These are phyloP conservation scores for Orbilia javanica DNA, from an alignment of 2,329 filamentous ascomycete species.

Conservation along the genomic window DNA sequence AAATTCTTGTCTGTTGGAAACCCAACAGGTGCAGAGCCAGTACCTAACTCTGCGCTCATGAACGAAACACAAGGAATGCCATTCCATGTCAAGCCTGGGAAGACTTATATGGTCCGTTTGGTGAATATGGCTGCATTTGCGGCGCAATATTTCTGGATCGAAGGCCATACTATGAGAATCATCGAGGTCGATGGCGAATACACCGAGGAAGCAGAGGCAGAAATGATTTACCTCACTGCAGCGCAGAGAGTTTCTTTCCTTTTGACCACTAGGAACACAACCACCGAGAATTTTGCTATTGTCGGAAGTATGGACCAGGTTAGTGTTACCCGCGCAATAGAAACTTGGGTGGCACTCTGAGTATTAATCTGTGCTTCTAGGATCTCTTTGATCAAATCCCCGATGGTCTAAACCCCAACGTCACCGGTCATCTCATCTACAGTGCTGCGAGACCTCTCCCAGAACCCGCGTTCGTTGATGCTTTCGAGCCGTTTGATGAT, in stretches of 20 bases:
- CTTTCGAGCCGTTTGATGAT: constrained; percentile 79
- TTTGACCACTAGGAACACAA: constrained; percentile 74
- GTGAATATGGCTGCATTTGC: constrained; percentile 79
- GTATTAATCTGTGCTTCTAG: constrained; percentile 64
- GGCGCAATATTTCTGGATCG: constrained; percentile 74
- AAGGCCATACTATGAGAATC: constrained; percentile 76
- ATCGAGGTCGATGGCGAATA: constrained; percentile 81
- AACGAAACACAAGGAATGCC: constrained; percentile 76
- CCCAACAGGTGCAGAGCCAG: constrained; percentile 72
- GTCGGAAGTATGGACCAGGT: constrained; percentile 78
- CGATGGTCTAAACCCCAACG: constrained; percentile 75
- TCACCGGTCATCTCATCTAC: constrained; percentile 76
- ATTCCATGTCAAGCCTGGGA: constrained; percentile 74
- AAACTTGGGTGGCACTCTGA: background rate
- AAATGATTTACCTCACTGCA: constrained; percentile 75
- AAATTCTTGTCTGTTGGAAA: constrained; percentile 68
- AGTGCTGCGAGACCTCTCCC: constrained; percentile 68
- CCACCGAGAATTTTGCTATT: constrained; percentile 75
- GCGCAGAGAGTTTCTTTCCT: constrained; percentile 74
- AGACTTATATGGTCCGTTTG: constrained; percentile 79
- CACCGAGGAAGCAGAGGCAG: constrained; percentile 72
- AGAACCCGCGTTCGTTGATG: constrained; percentile 71
- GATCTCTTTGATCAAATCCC: constrained; percentile 78
- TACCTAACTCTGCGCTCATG: constrained; percentile 77
- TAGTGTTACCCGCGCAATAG: background rate